Percentiles rank a stretch among this genome's conserved stretches.
phyloP scores from a whole-genome alignment of 2,329 filamentous ascomycete genomes.

The Bipolaris oryzae region DNA sequence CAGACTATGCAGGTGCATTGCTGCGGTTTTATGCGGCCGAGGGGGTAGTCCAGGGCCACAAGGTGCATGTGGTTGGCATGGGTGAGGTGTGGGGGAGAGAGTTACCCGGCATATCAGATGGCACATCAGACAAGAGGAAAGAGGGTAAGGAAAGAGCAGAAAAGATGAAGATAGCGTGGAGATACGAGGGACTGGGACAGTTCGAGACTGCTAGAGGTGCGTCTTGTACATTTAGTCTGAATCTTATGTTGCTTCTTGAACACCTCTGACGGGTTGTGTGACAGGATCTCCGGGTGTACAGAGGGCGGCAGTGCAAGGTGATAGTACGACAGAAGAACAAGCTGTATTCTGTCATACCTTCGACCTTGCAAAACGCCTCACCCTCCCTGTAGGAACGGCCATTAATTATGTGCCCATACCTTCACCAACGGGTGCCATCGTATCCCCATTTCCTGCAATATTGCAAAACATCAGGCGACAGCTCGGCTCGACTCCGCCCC shows the following conservation, averaged over 20 bases:
- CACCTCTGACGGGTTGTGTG: slow-evolving; percentile 24
- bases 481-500: slow-evolving; percentile 57
- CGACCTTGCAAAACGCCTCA: slow-evolving; percentile 58
- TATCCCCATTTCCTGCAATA: slow-evolving; percentile 68
- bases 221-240: slow-evolving; percentile 40
- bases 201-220: slow-evolving; percentile 70
- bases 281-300: slow-evolving; percentile 30
- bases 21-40: slow-evolving; percentile 91
- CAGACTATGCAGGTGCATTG: slow-evolving; percentile 86
- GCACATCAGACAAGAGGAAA: slow-evolving; percentile 45
- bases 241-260: slow-evolving; percentile 18
- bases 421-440: slow-evolving; percentile 59
- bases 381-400: slow-evolving; percentile 48
- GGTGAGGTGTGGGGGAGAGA: slow-evolving; percentile 81
- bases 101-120: slow-evolving; percentile 72
- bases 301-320: slow-evolving; percentile 21
- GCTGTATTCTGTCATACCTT: slow-evolving; percentile 58
- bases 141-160: slow-evolving; percentile 47
- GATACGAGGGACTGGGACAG: slow-evolving; percentile 84
- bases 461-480: slow-evolving; percentile 65
- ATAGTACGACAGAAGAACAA: slow-evolving; percentile 58
- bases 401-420: slow-evolving; percentile 60
- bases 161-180: slow-evolving; percentile 99
- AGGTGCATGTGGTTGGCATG: slow-evolving; percentile 82
- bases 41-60: slow-evolving; percentile 88